Conservation (phyloP, 176 grass and related monocot genomes). For the Typha latifolia region DNA sequence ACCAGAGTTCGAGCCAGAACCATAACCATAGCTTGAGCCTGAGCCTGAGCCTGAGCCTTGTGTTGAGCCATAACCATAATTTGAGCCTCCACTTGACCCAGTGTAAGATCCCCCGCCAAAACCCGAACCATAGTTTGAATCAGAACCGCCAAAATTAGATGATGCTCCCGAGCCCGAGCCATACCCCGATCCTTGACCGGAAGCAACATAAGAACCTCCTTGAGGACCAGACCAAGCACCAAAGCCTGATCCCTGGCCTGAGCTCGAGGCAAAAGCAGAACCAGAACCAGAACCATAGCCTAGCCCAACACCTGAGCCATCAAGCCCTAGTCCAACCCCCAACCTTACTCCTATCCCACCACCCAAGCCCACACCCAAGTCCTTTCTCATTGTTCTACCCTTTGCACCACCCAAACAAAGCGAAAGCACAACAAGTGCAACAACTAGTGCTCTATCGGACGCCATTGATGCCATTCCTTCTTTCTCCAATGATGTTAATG, state of each 20-base stretch:
- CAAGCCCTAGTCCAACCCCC: constrained; percentile 16
- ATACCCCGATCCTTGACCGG: constrained; percentile 5
- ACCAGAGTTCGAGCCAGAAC: not conserved
- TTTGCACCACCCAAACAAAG: constrained; percentile 12
- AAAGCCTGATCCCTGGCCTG: constrained; percentile 25
- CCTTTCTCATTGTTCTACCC: constrained; percentile 36
- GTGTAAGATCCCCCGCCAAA: constrained; percentile 9
- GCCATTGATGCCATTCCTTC: constrained; percentile 19
- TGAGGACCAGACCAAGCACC: constrained; percentile 17
- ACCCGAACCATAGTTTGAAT: no score
- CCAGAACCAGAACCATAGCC: constrained; percentile 11
- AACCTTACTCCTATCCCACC: constrained; percentile 18
- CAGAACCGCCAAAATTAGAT: no score
- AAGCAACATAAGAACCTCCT: not conserved
- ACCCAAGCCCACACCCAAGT: constrained; percentile 35
- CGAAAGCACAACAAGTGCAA: constrained; percentile 15
- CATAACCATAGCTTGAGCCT: constrained; percentile 9
- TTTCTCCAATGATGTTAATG: constrained; percentile 8
- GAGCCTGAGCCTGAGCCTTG: no score
- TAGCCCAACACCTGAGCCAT: constrained; percentile 26
- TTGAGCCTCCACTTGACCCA: constrained; percentile 11
- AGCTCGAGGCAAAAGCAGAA: constrained; percentile 14
- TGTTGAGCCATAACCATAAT: no score
- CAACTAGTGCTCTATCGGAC: constrained; percentile 3
- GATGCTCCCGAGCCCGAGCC: constrained; percentile 4